A percentile compares a stretch with the other conserved stretches of the same genome.
phyloP scores from a whole-genome alignment of 2,329 filamentous ascomycete species.

The Cladosporium sp. region DNA sequence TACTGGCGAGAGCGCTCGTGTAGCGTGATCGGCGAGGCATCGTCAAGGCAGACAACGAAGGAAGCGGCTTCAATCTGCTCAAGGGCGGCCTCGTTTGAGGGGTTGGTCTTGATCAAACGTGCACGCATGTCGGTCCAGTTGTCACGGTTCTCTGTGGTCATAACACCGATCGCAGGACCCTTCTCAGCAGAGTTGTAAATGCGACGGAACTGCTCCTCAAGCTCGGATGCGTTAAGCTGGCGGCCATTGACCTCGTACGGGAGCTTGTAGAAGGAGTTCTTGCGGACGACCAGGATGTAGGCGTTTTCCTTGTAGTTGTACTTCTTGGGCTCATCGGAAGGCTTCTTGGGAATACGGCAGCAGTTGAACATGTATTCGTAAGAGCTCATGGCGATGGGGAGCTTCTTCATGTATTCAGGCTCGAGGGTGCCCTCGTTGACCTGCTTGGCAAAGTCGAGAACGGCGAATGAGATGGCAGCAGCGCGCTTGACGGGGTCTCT shows the following conservation, averaged over 20 bases:
- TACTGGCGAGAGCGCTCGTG: conserved; percentile 95
- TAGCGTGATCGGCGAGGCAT: conserved; percentile 85
- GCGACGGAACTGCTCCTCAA: conserved; percentile 84
- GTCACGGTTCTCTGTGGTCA: conserved; percentile 93
- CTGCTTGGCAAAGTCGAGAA: conserved; percentile 90
- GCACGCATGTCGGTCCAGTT: conserved; percentile 82
- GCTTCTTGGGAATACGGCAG: conserved; percentile 79
- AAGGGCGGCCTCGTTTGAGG: conserved; percentile 75
- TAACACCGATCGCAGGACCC: conserved; percentile 72
- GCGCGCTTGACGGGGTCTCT: conserved; percentile 90
- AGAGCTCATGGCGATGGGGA: conserved; percentile 97
- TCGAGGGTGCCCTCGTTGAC: conserved; percentile 82
- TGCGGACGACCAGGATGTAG: conserved; percentile 86
- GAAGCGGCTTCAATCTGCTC: conserved; percentile 84
- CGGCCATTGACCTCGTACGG: conserved; percentile 76
- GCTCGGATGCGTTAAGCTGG: conserved; percentile 83
- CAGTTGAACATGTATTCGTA: conserved; percentile 99
- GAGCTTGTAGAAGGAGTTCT: conserved; percentile 98
- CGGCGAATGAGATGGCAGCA: conserved; percentile 82
- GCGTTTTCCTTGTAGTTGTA: conserved; percentile 74
- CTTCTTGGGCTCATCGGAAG: conserved; percentile 81
- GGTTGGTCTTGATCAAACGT: conserved; percentile 72
- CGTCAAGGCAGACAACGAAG: conserved; percentile 91
- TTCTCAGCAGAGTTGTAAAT: conserved; percentile 79
- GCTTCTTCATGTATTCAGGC: conserved; percentile 98